Evolutionary conservation across 192 early-diverging fungal species (phyloP).

Genomic region (Obelidium mucronatum): DNA sequence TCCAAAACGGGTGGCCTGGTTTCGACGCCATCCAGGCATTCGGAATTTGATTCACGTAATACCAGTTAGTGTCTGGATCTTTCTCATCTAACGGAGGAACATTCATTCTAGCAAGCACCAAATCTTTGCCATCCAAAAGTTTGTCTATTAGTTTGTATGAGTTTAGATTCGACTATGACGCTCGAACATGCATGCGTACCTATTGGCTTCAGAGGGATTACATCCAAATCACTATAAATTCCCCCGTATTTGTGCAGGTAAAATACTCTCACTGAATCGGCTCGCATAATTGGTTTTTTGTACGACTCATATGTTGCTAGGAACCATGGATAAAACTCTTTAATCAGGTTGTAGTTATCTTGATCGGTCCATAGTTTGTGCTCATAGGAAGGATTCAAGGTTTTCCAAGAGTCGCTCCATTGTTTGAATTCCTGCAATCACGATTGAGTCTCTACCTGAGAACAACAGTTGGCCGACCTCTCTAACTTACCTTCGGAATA

Average conservation of each 20-base stretch:
- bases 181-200: neutral
- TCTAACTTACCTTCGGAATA: neutral
- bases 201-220: slow-evolving; percentile 10
- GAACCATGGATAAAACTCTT: slow-evolving; percentile 44
- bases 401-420: neutral
- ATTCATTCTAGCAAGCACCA: slow-evolving; percentile 20
- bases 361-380: slow-evolving; percentile 46
- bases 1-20: slow-evolving; percentile 54
- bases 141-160: neutral
- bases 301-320: slow-evolving; percentile 37
- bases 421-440: slow-evolving; percentile 7
- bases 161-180: neutral
- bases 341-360: slow-evolving; percentile 36
- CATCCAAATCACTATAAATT: slow-evolving; percentile 49
- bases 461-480: too few relatives aligned
- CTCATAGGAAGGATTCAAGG: slow-evolving; percentile 3
- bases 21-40: slow-evolving; percentile 51
- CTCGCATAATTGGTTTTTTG: slow-evolving; percentile 37
- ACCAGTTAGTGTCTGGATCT: neutral
- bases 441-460: too few relatives aligned
- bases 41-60: slow-evolving; percentile 37
- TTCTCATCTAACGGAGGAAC: neutral
- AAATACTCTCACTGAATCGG: slow-evolving; percentile 44
- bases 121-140: neutral
- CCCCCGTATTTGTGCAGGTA: slow-evolving; percentile 49